Conservation (phyloP, 495 filamentous ascomycete genomes). For the Rhizodiscina lignyota region DNA sequence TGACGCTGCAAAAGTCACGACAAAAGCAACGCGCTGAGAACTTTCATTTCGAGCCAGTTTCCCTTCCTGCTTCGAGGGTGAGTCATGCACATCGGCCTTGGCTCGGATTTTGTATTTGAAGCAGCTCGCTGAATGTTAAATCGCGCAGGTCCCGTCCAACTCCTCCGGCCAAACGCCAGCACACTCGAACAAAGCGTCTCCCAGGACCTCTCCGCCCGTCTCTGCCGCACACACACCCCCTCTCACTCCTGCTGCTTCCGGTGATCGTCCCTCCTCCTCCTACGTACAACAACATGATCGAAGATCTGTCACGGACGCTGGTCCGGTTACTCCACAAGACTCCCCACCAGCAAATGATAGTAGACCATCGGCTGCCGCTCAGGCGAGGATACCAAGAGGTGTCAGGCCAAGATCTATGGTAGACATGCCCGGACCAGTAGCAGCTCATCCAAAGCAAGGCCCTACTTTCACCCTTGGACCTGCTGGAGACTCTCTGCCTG, state of each 20-base stretch:
- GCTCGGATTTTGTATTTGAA: slow-evolving; percentile 4
- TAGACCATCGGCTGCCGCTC: slow-evolving; percentile 20
- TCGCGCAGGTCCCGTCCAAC: slow-evolving; percentile 32
- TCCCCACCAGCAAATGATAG: slow-evolving; percentile 6
- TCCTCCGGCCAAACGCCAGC: slow-evolving; percentile 24
- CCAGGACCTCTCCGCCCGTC: slow-evolving; percentile 30
- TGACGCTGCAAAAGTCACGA: slow-evolving; percentile 50
- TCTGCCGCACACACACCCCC: slow-evolving; percentile 73
- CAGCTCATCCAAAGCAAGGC: slow-evolving; percentile 35
- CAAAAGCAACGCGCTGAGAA: slow-evolving; percentile 71
- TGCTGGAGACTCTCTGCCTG: slow-evolving; percentile 41
- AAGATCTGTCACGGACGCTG: slow-evolving; percentile 21
- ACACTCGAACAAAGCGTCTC: slow-evolving; percentile 25
- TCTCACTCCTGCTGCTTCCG: slow-evolving; percentile 56
- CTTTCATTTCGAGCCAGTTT: slow-evolving; percentile 75
- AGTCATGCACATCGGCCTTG: slow-evolving; percentile 26
- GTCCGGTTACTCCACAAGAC: slow-evolving; percentile 47
- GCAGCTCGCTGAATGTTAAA: slow-evolving; percentile 25
- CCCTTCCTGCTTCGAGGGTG: slow-evolving; percentile 74
- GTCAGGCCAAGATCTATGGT: slow-evolving; percentile 28
- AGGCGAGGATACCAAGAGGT: slow-evolving; percentile 14
- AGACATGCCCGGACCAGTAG: slow-evolving; percentile 24
- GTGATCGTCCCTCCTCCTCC: slow-evolving; percentile 2
- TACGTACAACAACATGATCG: slow-evolving; percentile 5
- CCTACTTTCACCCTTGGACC: slow-evolving; percentile 62